phyloP scores from a whole-genome alignment of 2,329 filamentous ascomycete species.

The Scedosporium boydii region DNA sequence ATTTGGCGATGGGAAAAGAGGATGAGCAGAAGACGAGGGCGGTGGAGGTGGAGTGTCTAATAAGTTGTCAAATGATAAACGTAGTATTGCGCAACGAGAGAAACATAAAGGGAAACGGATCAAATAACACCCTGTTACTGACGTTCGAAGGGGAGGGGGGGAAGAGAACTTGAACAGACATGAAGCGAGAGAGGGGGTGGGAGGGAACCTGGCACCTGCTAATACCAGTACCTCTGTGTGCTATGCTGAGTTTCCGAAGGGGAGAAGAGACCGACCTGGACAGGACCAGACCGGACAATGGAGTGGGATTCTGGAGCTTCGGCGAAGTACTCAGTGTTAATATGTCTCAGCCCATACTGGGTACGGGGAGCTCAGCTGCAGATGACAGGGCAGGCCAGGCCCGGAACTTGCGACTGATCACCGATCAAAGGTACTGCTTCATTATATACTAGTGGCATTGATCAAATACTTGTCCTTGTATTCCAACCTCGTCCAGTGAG shows the following conservation, averaged over 20 bases:
- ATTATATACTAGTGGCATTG: not conserved
- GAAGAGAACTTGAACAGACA: not conserved
- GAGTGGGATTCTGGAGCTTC: not conserved
- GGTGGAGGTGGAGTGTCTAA: not conserved
- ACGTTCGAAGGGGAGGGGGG: not conserved
- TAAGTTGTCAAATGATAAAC: not conserved
- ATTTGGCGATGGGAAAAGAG: not conserved
- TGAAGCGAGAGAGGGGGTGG: not conserved
- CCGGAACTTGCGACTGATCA: not conserved
- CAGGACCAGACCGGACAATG: not conserved
- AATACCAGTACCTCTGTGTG: not conserved
- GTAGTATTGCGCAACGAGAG: not conserved
- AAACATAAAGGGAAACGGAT: not conserved
- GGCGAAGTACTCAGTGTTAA: not conserved
- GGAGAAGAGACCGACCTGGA: not conserved
- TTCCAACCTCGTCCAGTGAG: no score
- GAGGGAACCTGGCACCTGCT: not conserved
- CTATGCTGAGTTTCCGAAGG: not conserved
- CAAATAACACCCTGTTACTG: not conserved
- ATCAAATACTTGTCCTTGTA: not conserved
- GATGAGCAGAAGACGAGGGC: not conserved
- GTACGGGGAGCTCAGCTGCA: not conserved
- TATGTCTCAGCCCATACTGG: not conserved
- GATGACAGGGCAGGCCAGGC: not conserved
- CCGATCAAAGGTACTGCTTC: not conserved